A percentile compares a stretch with the other conserved stretches of the same genome.
These are phyloP conservation scores for Stachybotrys chlorohalonatus DNA, from an alignment of 2,329 filamentous ascomycete genomes.

Conservation along the genomic window DNA sequence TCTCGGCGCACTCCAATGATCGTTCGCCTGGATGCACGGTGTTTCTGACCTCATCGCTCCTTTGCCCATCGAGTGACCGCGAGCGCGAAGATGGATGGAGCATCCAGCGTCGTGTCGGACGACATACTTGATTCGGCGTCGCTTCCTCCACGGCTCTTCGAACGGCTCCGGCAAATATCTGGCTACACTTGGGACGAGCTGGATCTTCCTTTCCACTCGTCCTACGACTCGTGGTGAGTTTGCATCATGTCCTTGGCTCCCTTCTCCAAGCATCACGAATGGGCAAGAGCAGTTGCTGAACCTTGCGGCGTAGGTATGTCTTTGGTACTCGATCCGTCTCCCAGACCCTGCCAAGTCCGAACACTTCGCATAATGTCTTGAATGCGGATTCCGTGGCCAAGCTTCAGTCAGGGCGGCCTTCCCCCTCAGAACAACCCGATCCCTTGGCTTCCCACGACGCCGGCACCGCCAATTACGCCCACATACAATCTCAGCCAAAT, in stretches of 20 bases:
- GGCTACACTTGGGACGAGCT: constrained; percentile 72
- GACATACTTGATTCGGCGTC: constrained; percentile 54
- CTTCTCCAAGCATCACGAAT: not conserved
- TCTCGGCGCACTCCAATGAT: constrained; percentile 13
- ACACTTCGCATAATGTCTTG: constrained; percentile 32
- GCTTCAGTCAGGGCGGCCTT: constrained; percentile 32
- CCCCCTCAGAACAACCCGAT: constrained; percentile 28
- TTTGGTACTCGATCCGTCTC: constrained; percentile 53
- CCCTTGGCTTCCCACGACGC: constrained; percentile 31
- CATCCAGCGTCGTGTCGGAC: constrained; percentile 35
- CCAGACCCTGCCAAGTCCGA: constrained; percentile 37
- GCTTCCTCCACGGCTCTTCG: constrained; percentile 58
- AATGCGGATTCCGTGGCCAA: constrained; percentile 34
- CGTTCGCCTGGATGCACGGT: constrained; percentile 15
- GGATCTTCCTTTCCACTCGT: constrained; percentile 48
- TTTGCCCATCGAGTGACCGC: constrained; percentile 9
- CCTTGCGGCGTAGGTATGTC: constrained; percentile 44
- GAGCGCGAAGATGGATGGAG: constrained; percentile 39
- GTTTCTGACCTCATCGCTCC: constrained; percentile 9
- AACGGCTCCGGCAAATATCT: constrained; percentile 62
- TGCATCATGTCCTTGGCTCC: not conserved
- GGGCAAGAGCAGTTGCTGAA: constrained; percentile 8
- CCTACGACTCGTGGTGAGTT: constrained; percentile 78
- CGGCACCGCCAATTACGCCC: constrained; percentile 17
- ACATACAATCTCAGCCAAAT: constrained; percentile 15